phyloP scores from a whole-genome alignment of 306 rosid genomes.

The Arachis stenosperma region DNA sequence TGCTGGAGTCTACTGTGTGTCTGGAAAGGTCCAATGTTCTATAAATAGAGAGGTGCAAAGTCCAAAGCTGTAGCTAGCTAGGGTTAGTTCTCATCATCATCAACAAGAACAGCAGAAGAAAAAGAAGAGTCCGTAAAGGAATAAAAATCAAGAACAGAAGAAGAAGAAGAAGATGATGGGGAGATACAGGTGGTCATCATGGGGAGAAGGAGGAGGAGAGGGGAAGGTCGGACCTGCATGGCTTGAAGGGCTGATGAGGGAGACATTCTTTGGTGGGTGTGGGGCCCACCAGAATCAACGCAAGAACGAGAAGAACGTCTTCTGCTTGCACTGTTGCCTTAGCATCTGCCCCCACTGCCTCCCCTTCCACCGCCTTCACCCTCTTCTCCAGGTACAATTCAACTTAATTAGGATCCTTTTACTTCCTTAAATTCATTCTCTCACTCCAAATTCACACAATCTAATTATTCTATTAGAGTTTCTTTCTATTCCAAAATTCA shows the following conservation, averaged over 20 bases:
- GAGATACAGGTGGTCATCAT: slow-evolving; percentile 4
- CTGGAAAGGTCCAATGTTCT: slow-evolving; percentile 16
- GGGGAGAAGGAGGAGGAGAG: background rate
- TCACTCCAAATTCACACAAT: no score
- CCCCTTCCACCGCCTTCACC: slow-evolving; percentile 74
- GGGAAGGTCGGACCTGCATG: slow-evolving; percentile 72
- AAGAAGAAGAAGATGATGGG: slow-evolving; percentile 49
- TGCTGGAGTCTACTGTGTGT: no score
- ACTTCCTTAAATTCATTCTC: no score
- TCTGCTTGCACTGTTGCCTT: slow-evolving; percentile 88
- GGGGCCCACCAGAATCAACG: slow-evolving; percentile 78
- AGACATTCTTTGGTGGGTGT: slow-evolving; percentile 93
- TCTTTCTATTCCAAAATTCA: no score
- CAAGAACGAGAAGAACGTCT: slow-evolving; percentile 97
- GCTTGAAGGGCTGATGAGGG: slow-evolving; percentile 75
- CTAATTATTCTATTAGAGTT: no score
- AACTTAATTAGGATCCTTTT: no score
- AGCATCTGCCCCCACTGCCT: slow-evolving; percentile 95
- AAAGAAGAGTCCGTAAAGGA: background rate
- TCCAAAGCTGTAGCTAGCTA: slow-evolving; percentile 29
- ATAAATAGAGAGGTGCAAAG: slow-evolving; percentile 45
- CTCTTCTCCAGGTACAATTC: slow-evolving; percentile 79
- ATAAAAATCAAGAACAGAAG: slow-evolving; percentile 28
- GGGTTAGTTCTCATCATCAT: slow-evolving; percentile 38
- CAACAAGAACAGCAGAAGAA: slow-evolving; percentile 8